Percentiles rank a stretch among this genome's conserved stretches.
Evolutionary conservation across 2,329 filamentous ascomycete genomes (phyloP).

Genomic region (Ophiostoma sp.): DNA sequence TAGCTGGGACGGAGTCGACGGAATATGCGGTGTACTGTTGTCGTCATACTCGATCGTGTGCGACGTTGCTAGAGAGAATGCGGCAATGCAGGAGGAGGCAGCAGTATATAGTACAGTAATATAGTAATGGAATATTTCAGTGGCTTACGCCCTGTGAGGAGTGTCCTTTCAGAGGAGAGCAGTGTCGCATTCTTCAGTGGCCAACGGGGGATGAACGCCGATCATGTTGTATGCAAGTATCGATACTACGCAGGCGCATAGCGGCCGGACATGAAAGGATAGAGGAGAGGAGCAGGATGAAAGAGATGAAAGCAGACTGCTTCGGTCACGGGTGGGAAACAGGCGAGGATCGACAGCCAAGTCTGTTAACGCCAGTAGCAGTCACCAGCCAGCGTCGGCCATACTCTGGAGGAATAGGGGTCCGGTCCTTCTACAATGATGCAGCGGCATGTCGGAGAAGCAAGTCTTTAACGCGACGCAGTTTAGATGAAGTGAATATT

Average conservation of each 20-base stretch:
- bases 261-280: not conserved
- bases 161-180: not conserved
- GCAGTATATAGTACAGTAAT: not conserved
- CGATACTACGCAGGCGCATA: slow-evolving; percentile 3
- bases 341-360: slow-evolving; percentile 2
- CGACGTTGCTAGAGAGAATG: slow-evolving; percentile 1
- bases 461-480: not conserved
- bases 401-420: slow-evolving; percentile 3
- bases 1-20: not conserved
- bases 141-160: slow-evolving; percentile 7
- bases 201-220: not conserved
- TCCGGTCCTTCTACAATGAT: not conserved
- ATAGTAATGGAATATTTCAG: not conserved
- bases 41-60: slow-evolving; percentile 5
- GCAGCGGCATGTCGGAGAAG: not conserved
- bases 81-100: not conserved
- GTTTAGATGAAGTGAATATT: not conserved
- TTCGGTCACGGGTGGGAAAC: not conserved
- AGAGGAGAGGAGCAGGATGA: not conserved
- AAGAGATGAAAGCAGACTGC: not conserved
- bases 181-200: slow-evolving; percentile 9
- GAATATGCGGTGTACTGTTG: not conserved
- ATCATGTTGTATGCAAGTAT: not conserved
- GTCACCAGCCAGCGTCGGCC: not conserved
- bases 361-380: not conserved